Base-by-base conservation (phyloP, 192 early-diverging fungal genomes). In the Linnemannia schmuckeri region DNA sequence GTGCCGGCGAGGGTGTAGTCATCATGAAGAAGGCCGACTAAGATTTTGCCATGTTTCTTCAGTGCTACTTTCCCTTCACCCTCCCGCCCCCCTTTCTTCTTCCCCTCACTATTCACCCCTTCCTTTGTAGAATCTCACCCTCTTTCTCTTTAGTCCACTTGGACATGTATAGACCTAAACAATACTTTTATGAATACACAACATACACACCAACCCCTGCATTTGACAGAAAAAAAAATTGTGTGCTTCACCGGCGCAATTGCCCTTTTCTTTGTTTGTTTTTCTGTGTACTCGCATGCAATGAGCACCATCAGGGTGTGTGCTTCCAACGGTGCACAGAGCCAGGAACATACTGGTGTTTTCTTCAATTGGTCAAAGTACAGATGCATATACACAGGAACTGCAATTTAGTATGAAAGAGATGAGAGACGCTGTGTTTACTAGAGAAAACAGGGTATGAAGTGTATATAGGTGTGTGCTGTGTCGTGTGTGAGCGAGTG, bases 1-100 rank as follows among this genome's bases (percentile, higher is more conserved):
- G 92, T 76, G 92, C 92, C 33, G 90, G 90, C 33, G 84, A 84
- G 70, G 81, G 88, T 81, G 89, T 91, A 57, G 90, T 91, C 61
- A 91, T 91, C 47, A 76, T 84, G 80, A 90, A 90, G 81, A 66
- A 35, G 61, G 61, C 61, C 61, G 30, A 66, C 3, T 30, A 33
- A 66, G 30, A 17, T 0, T 8, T n/a, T 46, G 44, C 12, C 13
- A 46, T 13, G 15, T 1, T 46, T 12, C 15, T 0, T 44, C 37
- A 37, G 42, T 44, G 12, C 6, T 44, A 44, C 27, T 9, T 63
- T 0, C 7, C 12, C 12, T n/a, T 57, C 55, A n/a, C 1, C 30
- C 30, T 33, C 9, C 0, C 10, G 12, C 13, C 49, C 47, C 15
- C 18, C 49, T 22, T 52, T 52, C 18, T 15, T 10, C 1, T 10